Conservation (phyloP, 345 rosid species). For the Microthlaspi erraticum region DNA sequence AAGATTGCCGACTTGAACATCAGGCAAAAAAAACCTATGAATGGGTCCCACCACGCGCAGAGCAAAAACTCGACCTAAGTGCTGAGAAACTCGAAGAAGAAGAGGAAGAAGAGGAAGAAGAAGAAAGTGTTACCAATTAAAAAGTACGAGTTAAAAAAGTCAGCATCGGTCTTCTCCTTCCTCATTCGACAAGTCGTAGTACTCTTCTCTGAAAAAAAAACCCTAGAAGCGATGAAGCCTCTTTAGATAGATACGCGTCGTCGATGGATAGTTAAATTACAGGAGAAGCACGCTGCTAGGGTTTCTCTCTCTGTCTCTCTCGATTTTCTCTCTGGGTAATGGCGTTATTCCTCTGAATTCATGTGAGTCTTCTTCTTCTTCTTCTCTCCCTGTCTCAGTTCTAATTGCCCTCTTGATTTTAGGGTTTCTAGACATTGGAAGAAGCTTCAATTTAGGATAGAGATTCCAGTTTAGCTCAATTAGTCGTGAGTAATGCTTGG, state of each 20-base stretch:
- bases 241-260: conserved; percentile 5
- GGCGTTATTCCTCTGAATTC: conserved; percentile 17
- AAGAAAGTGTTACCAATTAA: conserved; percentile 18
- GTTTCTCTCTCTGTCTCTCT: conserved; percentile 27
- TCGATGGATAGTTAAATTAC: conserved; percentile 10
- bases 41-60: conserved; percentile 33
- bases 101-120: conserved; percentile 18
- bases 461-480: conserved; percentile 19
- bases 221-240: conserved; percentile 27
- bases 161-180: conserved; percentile 20
- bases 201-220: conserved; percentile 1
- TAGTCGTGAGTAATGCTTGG: background rate
- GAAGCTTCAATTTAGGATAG: conserved; percentile 12
- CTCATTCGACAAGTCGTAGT: conserved; percentile 1
- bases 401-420: conserved; percentile 12
- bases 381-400: background rate
- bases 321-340: conserved; percentile 5
- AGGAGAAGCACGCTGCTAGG: conserved; percentile 30
- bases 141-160: background rate
- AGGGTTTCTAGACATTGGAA: conserved; percentile 10
- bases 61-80: conserved; percentile 28
- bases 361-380: conserved; percentile 23
- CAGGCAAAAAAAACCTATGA: background rate
- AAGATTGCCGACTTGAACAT: background rate
- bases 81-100: conserved; percentile 1